Base-by-base conservation (phyloP, 2,329 filamentous ascomycete genomes). In the Claviceps sp. region DNA sequence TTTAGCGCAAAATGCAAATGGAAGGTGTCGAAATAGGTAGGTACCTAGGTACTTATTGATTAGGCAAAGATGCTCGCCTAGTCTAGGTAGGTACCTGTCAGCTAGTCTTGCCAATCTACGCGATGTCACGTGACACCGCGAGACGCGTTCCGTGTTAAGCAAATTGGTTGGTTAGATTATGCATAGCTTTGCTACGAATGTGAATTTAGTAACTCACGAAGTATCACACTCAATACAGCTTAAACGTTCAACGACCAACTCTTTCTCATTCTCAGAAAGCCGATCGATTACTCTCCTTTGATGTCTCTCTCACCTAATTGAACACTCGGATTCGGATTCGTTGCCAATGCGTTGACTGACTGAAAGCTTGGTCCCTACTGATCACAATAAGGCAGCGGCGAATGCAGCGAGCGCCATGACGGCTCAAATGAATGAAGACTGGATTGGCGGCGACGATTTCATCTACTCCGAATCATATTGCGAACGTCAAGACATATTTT, bases 381-480 rank as follows among this genome's bases (percentile, higher is more conserved):
- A 26, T 36, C 14, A 48, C 39, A 23, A 16, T 17, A 48, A 36
- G 40, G 17, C 45, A 38, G 40, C n/a, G 26, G 37, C 17, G 2
- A 45, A 48, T 14, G 20, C 13, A 36, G 37, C 17, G 2, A 45
- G 45, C 9, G 26, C 34, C 39, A 37, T 44, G 26, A 44, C 43
- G 9, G 38, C n/a, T 13, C 43, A 47, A 42, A 6, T 20, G 6
- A n/a, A 26, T 2, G 54, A 57, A 11, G 44, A 4, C 38, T 63
- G 62, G 60, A 57, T 52, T 26, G 58, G 53, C 29, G 58, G 53
- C 26, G 56, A 66, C 49, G 65, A 67, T 46, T 60, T 59, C 2
- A 65, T 78, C 29, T 74, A 79, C 57, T 76, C 71, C 59, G 71
- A 76, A 49, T 64, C 71, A 2, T 63, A 61, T 8, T 67, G 66